Evolutionary conservation across 805 yeast genomes (phyloP).

Genomic region (Torulaspora delbrueckii): DNA sequence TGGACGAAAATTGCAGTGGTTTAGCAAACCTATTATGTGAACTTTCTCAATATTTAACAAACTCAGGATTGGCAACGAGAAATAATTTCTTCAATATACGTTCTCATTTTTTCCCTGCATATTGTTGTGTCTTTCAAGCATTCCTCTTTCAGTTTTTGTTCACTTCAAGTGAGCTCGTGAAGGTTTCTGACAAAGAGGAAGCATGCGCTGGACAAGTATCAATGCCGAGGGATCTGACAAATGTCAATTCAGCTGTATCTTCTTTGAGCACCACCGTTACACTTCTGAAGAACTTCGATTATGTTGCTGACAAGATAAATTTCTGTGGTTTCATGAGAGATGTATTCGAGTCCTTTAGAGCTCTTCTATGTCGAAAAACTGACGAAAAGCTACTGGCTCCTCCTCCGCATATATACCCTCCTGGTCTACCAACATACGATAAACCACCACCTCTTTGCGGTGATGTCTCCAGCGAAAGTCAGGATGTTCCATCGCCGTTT

Average conservation of each 20-base stretch:
- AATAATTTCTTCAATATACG: constrained; percentile 4
- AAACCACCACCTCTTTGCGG: neutral
- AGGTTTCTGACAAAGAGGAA: neutral
- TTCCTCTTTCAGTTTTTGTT: constrained; percentile 13
- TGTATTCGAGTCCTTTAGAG: constrained; percentile 11
- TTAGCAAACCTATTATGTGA: constrained; percentile 6
- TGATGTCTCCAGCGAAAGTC: neutral
- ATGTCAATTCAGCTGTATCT: neutral
- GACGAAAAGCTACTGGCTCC: neutral
- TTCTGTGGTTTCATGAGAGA: constrained; percentile 13
- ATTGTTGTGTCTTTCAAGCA: constrained; percentile 14
- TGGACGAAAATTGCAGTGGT: constrained; percentile 13
- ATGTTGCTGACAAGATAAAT: constrained; percentile 5
- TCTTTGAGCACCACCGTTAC: constrained; percentile 2
- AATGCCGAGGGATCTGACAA: neutral
- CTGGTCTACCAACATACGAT: neutral
- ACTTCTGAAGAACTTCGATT: constrained; percentile 8
- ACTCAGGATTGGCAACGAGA: constrained; percentile 5
- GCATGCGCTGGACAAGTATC: neutral
- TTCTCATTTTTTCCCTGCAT: constrained; percentile 14
- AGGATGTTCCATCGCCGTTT: neutral
- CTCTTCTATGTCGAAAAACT: constrained; percentile 2
- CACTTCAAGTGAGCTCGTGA: constrained; percentile 6
- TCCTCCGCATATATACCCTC: neutral
- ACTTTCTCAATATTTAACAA: constrained; percentile 4